These are phyloP conservation scores for Colletotrichum eremochloae DNA, from an alignment of 2,329 filamentous ascomycete species.

Conservation along the genomic window DNA sequence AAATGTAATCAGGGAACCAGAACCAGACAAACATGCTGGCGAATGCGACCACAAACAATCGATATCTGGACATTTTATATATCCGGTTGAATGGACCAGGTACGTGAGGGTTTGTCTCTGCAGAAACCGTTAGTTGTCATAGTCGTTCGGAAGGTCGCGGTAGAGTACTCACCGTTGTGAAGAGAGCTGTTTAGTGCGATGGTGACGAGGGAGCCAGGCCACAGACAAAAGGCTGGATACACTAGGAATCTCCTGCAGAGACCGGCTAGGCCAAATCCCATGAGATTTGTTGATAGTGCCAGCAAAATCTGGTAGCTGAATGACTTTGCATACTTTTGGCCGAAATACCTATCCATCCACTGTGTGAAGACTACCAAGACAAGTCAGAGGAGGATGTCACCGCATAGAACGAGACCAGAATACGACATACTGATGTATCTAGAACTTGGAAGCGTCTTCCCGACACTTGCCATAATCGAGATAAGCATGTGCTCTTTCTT, in stretches of 20 bases:
- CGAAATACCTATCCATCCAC: conserved; percentile 57
- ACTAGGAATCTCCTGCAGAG: conserved; percentile 61
- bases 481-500: conserved; percentile 69
- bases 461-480: conserved; percentile 69
- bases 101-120: conserved; percentile 45
- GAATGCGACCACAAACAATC: conserved; percentile 59
- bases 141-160: conserved; percentile 23
- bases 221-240: conserved; percentile 63
- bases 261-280: conserved; percentile 66
- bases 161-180: conserved; percentile 51
- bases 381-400: neutral
- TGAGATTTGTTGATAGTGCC: conserved; percentile 62
- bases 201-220: conserved; percentile 63
- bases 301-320: conserved; percentile 62
- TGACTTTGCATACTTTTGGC: conserved; percentile 57
- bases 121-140: neutral
- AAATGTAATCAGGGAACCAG: conserved; percentile 65
- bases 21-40: conserved; percentile 63
- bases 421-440: conserved; percentile 52
- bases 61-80: conserved; percentile 54
- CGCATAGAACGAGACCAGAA: rapidly evolving
- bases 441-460: conserved; percentile 59
- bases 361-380: conserved; percentile 62
- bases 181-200: conserved; percentile 60
- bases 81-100: conserved; percentile 49